phyloP scores from a whole-genome alignment of 208 protist genomes.

The Porcisia deanei region DNA sequence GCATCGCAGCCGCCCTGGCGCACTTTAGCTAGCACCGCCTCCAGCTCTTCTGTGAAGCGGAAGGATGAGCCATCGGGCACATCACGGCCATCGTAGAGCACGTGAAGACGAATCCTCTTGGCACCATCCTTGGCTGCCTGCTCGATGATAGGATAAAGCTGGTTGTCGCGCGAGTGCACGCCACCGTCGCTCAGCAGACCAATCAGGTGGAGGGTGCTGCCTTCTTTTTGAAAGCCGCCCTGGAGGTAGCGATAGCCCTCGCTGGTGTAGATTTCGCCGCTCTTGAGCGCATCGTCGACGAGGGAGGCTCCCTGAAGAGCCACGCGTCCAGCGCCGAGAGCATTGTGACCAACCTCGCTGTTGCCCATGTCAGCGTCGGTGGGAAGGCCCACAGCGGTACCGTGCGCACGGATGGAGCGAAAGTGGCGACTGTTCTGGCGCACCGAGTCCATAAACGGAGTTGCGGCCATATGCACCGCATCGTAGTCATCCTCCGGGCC shows the following conservation, averaged over 20 bases:
- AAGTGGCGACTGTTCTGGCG: constrained; percentile 57
- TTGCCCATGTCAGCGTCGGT: constrained; percentile 96
- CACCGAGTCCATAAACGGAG: constrained; percentile 81
- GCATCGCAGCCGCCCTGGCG: constrained; percentile 78
- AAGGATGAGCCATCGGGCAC: constrained; percentile 93
- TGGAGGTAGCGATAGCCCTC: constrained; percentile 91
- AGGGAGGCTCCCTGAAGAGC: constrained; percentile 94
- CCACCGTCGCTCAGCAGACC: constrained; percentile 94
- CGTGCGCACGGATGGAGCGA: constrained; percentile 93
- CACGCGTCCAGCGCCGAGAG: constrained; percentile 93
- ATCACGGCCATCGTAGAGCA: constrained; percentile 94
- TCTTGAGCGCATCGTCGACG: constrained; percentile 90
- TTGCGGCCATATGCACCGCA: constrained; percentile 91
- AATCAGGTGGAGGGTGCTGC: constrained; percentile 92
- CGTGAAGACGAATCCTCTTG: constrained; percentile 91
- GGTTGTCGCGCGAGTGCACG: constrained; percentile 94
- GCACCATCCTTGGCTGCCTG: constrained; percentile 80
- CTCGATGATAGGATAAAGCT: constrained; percentile 90
- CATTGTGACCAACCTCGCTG: constrained; percentile 96
- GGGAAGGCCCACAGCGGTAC: constrained; percentile 92
- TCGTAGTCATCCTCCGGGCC: constrained; percentile 90
- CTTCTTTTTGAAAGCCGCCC: constrained; percentile 70
- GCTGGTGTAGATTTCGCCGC: constrained; percentile 85
- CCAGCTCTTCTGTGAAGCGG: constrained; percentile 91
- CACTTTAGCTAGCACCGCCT: constrained; percentile 82